phyloP scores from a whole-genome alignment of 305 asterid species.

The Lippia alba region DNA sequence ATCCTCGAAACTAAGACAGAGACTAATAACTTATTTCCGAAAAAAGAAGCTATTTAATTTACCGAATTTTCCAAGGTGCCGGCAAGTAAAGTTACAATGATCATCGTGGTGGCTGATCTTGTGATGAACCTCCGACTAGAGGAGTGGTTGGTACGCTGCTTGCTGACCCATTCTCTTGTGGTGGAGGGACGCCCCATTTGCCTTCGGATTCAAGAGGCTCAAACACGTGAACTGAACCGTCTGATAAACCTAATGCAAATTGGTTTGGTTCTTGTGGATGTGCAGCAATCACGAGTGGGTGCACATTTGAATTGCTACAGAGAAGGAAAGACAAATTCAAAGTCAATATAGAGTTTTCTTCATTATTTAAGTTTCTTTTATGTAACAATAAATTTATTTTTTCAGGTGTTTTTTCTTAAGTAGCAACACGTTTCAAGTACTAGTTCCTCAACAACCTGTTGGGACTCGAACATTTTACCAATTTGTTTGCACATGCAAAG shows the following conservation, averaged over 20 bases:
- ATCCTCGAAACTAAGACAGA: background rate
- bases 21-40: background rate
- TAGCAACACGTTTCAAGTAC: no score
- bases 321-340: background rate
- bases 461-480: no score
- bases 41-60: conserved; percentile 25
- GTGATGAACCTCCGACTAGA: conserved; percentile 44
- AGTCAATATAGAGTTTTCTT: background rate
- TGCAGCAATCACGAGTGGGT: conserved; percentile 69
- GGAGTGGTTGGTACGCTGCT: conserved; percentile 50
- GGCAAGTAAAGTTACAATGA: background rate
- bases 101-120: conserved; percentile 57
- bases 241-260: conserved; percentile 66
- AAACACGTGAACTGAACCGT: conserved; percentile 64
- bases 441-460: no score
- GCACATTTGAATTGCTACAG: conserved; percentile 47
- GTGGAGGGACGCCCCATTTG: conserved; percentile 67
- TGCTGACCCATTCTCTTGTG: conserved; percentile 52
- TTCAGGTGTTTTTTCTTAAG: no score
- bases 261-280: conserved; percentile 70
- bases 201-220: conserved; percentile 68
- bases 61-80: conserved; percentile 24
- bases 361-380: no score
- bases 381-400: no score
- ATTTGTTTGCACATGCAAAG: no score